Conservation (phyloP, 495 filamentous ascomycete genomes). For the Penicillium malachiteum region DNA sequence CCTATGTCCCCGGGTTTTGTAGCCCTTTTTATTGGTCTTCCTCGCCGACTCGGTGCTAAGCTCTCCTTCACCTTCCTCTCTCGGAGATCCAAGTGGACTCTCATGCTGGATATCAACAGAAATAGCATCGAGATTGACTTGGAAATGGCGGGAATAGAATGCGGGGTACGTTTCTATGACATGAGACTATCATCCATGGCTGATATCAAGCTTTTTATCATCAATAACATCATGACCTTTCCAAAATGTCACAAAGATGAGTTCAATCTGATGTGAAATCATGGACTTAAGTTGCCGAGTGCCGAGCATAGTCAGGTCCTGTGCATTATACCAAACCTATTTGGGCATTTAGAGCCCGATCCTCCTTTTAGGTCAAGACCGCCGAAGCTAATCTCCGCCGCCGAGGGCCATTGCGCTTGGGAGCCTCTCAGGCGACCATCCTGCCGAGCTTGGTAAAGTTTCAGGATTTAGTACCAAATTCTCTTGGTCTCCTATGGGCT, state of each 20-base stretch:
- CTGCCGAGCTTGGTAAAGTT: too few species aligned
- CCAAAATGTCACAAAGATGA: too few species aligned
- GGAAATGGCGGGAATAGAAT: not conserved
- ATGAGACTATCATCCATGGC: not conserved
- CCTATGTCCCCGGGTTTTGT: not conserved
- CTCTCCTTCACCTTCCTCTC: constrained; percentile 24
- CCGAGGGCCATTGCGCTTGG: too few species aligned
- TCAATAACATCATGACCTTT: too few species aligned
- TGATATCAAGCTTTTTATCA: too few species aligned
- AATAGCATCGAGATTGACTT: constrained; percentile 5
- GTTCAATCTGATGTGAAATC: too few species aligned
- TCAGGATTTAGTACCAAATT: too few species aligned
- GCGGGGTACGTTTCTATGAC: constrained; percentile 11
- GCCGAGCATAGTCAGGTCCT: constrained; percentile 16
- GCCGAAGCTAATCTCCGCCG: not conserved
- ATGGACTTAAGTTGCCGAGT: too few species aligned
- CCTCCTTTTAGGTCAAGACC: not conserved
- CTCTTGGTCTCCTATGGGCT: too few species aligned
- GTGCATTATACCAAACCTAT: constrained; percentile 8
- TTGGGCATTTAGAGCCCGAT: constrained; percentile 14
- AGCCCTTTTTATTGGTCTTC: constrained; percentile 15
- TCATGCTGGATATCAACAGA: not conserved
- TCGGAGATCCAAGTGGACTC: not conserved
- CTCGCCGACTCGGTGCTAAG: constrained; percentile 21
- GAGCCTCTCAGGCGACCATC: too few species aligned